Evolutionary conservation across 2,329 filamentous ascomycete genomes (phyloP).

Genomic region (Sclerotinia spermophila): DNA sequence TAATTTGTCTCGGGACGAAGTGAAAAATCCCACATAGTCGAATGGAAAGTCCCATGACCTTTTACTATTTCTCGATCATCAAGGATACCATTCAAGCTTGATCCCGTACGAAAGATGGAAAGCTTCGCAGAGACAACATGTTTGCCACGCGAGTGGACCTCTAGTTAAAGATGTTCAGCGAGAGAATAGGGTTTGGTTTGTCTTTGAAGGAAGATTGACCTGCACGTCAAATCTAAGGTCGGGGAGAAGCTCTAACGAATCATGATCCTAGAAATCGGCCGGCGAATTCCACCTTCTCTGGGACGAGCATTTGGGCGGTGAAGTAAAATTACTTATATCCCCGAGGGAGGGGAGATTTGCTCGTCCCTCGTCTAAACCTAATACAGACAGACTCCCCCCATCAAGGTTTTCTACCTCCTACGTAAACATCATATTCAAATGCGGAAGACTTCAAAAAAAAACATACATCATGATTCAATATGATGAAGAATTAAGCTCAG

Average conservation of each 20-base stretch:
- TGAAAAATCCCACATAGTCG: neutral
- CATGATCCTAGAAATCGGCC: neutral
- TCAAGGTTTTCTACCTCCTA: neutral
- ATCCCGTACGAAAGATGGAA: neutral
- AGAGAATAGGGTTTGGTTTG: neutral
- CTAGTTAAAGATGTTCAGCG: neutral
- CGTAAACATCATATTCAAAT: neutral
- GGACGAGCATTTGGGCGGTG: neutral
- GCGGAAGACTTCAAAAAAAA: neutral
- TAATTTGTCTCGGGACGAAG: constrained; percentile 5
- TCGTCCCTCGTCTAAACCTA: neutral
- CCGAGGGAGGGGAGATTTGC: neutral
- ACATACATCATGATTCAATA: neutral
- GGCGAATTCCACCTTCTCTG: neutral
- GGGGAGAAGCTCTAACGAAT: constrained; percentile 3
- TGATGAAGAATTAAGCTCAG: constrained; percentile 1
- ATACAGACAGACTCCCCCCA: neutral
- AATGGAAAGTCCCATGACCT: constrained; percentile 1
- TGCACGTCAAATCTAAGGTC: constrained; percentile 14
- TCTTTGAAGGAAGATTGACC: constrained; percentile 10
- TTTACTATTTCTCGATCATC: neutral
- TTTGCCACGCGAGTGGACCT: constrained; percentile 12
- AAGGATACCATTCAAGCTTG: neutral
- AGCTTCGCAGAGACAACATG: constrained; percentile 1
- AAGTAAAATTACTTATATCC: neutral